Evolutionary conservation across 2,329 filamentous ascomycete genomes (phyloP).

Genomic region (Cytospora piceicola): DNA sequence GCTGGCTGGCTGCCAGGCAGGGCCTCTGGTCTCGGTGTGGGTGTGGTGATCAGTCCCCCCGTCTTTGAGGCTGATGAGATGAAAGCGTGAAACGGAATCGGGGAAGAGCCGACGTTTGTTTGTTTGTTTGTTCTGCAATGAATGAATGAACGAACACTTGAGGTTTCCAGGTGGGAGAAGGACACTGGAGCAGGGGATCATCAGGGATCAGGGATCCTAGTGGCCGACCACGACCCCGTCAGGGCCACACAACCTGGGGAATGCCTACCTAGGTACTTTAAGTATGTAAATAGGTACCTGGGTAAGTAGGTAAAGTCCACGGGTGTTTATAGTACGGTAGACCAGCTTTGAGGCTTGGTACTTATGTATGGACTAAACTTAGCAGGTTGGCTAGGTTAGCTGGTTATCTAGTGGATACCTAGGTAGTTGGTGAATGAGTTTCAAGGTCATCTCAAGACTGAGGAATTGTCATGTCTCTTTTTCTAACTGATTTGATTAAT

Average conservation of each 20-base stretch:
- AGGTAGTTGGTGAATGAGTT: too few species aligned
- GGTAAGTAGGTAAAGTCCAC: too few species aligned
- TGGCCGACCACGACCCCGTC: too few species aligned
- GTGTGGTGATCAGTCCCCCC: background rate
- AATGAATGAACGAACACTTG: background rate
- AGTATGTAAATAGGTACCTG: background rate
- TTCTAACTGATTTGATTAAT: too few species aligned
- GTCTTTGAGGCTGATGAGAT: background rate
- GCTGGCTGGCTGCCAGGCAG: background rate
- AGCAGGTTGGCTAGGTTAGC: too few species aligned
- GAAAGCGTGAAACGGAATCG: constrained; percentile 1
- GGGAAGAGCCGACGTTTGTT: background rate
- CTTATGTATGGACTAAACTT: too few species aligned
- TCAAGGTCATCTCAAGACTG: background rate
- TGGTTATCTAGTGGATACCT: too few species aligned
- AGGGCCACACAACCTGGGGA: background rate
- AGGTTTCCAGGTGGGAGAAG: background rate
- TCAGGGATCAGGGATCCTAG: constrained; percentile 1
- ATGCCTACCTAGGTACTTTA: too few species aligned
- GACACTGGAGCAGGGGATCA: background rate
- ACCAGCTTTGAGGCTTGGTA: too few species aligned
- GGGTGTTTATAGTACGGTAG: too few species aligned
- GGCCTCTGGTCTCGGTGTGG: background rate
- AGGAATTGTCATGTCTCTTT: too few species aligned
- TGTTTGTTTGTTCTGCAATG: too few species aligned